Evolutionary conservation across 2,329 filamentous ascomycete genomes (phyloP), one percentile per base, ranked within the genome.

Genomic region (Metarhizium rileyi): DNA sequence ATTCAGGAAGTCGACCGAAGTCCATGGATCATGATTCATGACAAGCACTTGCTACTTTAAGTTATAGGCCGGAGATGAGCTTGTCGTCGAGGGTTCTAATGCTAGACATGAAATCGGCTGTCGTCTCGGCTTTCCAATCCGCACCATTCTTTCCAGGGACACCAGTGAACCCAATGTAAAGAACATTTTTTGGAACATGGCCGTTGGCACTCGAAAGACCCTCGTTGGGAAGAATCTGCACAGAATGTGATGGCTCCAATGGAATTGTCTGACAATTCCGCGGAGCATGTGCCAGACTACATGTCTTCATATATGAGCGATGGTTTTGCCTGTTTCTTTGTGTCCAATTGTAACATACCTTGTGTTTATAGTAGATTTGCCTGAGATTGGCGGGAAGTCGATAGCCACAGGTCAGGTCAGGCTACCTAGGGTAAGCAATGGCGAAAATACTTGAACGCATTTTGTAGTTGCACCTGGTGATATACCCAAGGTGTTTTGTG

Each of bases 91-190:
- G 59, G 0, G 53, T 56, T 47, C 66, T 61, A 48, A 83, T 73
- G 57, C 75, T 80, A n/a, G 54, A 61, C 60, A 77, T 72, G 53
- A 83, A 83, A 16, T 72, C 68, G 8, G 63, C 61, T 23, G 66
- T 73, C 52, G 62, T 71, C 6, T 60, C 59, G 0, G 80, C 77
- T 8, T 65, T 63, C 81, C 81, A 84, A 26, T 73, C 65, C 0
- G 80, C 80, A 20, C 69, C 70, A 5, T 8, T 28, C 2, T 64
- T 59, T 1, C 79, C 79, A 0, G 78, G 78, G 1, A 82, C 75
- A 1, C 80, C 79, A 0, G 68, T 68, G 58, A 85, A 84, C 0
- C 76, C 81, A 43, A 84, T 69, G 61, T 77, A 84, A 27, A 85
- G 62, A 0, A 84, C 77, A 60, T 84, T 78, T 26, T 77, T 70